Base-by-base conservation (phyloP, 2,329 filamentous ascomycete genomes). In the Ophiostoma australiae region DNA sequence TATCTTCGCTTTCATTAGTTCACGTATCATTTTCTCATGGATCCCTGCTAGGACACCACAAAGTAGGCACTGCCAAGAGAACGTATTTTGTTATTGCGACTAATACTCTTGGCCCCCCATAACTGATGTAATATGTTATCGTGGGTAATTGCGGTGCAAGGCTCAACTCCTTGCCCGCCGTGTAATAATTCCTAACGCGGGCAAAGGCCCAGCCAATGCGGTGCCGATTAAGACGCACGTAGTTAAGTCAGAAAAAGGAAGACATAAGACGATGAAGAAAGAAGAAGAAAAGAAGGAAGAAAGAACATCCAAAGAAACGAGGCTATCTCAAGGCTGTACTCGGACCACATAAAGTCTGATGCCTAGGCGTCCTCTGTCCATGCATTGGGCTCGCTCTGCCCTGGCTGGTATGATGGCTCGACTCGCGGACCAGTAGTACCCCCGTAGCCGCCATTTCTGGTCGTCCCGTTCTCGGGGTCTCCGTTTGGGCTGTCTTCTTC, bases 71-170 rank as follows among this genome's bases (percentile, higher is more conserved):
- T 39, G 63, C 33, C 63, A 66, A 39, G 63, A 23, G 20, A n/a
- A 13, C 20, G 4, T 37, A 23, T 39, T 33, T n/a, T 33, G 33
- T n/a, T 37, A 66, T 39, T 66, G 63, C 63, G 35, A 41, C 63
- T 66, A 66, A 39, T 8, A 39, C 35, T 66, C 63, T 66, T 66
- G 63, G 63, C 63, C 35, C 63, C 63, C 63, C 63, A 39, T 66
- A 66, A 35, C 35, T 23, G 20, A n/a, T 48, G 44, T 48, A 48
- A 48, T 39, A 66, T 66, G 17, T 17, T 37, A 37, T 39, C 31
- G n/a, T 27, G 27, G 27, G 58, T 33, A 63, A 63, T 63, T 63
- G 23, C 52, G 23, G 13, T 27, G 52, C 10, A 48, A 48, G n/a
- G 20, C 23, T 10, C 8, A 15, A 27, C 3, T 31, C 52, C 23